Evolutionary conservation across 2,329 filamentous ascomycete species (phyloP).

Genomic region (Penicillium sp.): DNA sequence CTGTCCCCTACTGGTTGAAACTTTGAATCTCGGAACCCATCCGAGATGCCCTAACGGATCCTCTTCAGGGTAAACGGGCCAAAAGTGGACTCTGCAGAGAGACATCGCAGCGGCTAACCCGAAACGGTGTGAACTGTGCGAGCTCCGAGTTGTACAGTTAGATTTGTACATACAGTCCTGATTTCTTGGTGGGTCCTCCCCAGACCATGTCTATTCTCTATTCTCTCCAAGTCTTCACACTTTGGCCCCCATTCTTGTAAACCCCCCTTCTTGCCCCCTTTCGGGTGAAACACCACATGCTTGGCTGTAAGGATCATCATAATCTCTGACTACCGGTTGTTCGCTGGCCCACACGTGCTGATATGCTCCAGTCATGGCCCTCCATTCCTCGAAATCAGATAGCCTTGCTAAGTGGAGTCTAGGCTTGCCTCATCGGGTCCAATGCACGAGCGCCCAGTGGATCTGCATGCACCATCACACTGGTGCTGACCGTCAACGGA

Average conservation of each 20-base stretch:
- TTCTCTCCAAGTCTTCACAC: too few relatives aligned
- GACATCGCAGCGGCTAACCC: slow-evolving; percentile 5
- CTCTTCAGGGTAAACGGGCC: neutral
- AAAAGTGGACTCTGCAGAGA: neutral
- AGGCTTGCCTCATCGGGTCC: neutral
- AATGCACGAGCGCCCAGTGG: slow-evolving; percentile 6
- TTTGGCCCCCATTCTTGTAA: neutral
- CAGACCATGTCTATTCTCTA: neutral
- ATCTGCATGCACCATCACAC: neutral
- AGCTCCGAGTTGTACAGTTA: too few relatives aligned
- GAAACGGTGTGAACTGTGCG: slow-evolving; percentile 5
- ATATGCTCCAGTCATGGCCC: neutral
- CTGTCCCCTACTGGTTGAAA: too few relatives aligned
- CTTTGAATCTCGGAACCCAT: neutral
- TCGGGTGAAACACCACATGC: neutral
- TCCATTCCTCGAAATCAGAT: slow-evolving; percentile 1
- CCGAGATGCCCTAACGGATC: neutral
- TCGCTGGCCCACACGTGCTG: neutral
- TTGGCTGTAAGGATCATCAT: too few relatives aligned
- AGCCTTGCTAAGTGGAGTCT: neutral
- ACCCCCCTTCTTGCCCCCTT: neutral
- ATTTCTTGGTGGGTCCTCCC: neutral
- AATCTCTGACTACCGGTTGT: too few relatives aligned
- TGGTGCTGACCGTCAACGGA: neutral
- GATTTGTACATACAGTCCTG: too few relatives aligned